These are phyloP conservation scores for Neostapfia colusana DNA, from an alignment of 176 grass and related monocot genomes.

Conservation along the genomic window DNA sequence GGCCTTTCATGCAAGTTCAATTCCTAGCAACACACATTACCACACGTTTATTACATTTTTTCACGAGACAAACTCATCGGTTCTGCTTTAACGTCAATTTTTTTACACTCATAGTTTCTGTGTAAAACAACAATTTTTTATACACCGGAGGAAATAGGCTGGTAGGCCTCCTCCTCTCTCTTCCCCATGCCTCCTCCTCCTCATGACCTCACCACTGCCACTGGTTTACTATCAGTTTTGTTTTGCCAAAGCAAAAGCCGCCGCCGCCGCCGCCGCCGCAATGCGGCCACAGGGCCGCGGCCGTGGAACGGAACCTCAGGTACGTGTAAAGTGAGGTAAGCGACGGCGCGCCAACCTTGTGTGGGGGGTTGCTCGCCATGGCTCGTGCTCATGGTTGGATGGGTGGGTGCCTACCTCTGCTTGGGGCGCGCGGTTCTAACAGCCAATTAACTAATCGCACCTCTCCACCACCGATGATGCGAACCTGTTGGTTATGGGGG, in stretches of 20 bases:
- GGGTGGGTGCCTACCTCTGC: slow-evolving; percentile 36
- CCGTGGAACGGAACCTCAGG: slow-evolving; percentile 37
- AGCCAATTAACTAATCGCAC: slow-evolving; percentile 47
- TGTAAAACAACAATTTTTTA: too few species aligned
- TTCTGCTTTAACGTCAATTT: too few species aligned
- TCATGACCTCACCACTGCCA: slow-evolving; percentile 59
- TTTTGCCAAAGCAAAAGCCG: not conserved
- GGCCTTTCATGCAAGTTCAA: too few species aligned
- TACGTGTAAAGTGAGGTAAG: slow-evolving; percentile 82
- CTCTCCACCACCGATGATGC: slow-evolving; percentile 29
- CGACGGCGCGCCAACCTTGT: slow-evolving; percentile 38
- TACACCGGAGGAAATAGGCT: too few species aligned
- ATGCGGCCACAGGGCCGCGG: not conserved
- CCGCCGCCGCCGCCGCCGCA: not conserved
- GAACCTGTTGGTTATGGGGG: slow-evolving; percentile 8
- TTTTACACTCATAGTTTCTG: too few species aligned
- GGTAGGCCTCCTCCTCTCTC: slow-evolving; percentile 56
- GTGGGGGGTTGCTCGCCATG: not conserved
- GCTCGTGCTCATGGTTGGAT: slow-evolving; percentile 9
- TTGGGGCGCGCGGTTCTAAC: slow-evolving; percentile 29
- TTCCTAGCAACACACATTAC: too few species aligned
- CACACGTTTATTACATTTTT: too few species aligned
- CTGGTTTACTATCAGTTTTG: slow-evolving; percentile 47
- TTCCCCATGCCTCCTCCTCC: slow-evolving; percentile 12
- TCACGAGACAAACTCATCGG: too few species aligned